A percentile compares a stretch with the other conserved stretches of the same genome.
These are phyloP conservation scores for Immersiella caudata DNA, from an alignment of 495 filamentous ascomycete species.

Conservation along the genomic window DNA sequence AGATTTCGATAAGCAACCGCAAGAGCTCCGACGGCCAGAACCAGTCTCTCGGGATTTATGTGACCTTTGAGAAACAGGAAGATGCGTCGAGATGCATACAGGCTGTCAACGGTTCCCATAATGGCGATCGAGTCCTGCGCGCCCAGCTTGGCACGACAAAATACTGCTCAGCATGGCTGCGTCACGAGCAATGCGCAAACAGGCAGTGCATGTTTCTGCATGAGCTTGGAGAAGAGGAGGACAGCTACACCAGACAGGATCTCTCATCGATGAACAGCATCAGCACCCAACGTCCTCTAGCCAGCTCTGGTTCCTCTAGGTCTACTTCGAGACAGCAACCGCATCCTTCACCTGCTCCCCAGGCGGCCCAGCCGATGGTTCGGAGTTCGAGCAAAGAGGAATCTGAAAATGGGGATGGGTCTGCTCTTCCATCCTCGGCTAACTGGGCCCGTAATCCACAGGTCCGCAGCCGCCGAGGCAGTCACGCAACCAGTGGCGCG, in stretches of 20 bases:
- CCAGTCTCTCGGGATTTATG: constrained; percentile 92
- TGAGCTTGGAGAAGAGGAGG: constrained; percentile 93
- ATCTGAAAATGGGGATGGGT: constrained; percentile 69
- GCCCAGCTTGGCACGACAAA: constrained; percentile 98
- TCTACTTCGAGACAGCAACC: constrained; percentile 54
- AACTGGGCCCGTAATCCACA: constrained; percentile 88
- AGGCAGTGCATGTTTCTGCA: constrained; percentile 97
- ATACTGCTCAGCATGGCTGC: constrained; percentile 96
- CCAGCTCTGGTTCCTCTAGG: constrained; percentile 48
- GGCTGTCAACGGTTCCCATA: constrained; percentile 88
- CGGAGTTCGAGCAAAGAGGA: constrained; percentile 78
- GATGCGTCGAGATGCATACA: constrained; percentile 88
- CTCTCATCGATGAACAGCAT: constrained; percentile 93
- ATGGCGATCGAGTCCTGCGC: constrained; percentile 82
- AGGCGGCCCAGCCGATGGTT: constrained; percentile 71
- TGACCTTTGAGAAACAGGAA: constrained; percentile 86
- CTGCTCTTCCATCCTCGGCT: constrained; percentile 87
- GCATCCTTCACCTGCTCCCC: constrained; percentile 54
- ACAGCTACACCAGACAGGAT: constrained; percentile 94
- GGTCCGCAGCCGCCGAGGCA: constrained; percentile 70
- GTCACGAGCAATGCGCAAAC: constrained; percentile 90
- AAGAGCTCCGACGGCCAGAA: constrained; percentile 69
- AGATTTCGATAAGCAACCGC: constrained; percentile 97
- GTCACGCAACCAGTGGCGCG: constrained; percentile 75
- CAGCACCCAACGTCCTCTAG: constrained; percentile 70